Conservation (phyloP, 1,284 basidiomycete species). For the Leccinum pachyderme region DNA sequence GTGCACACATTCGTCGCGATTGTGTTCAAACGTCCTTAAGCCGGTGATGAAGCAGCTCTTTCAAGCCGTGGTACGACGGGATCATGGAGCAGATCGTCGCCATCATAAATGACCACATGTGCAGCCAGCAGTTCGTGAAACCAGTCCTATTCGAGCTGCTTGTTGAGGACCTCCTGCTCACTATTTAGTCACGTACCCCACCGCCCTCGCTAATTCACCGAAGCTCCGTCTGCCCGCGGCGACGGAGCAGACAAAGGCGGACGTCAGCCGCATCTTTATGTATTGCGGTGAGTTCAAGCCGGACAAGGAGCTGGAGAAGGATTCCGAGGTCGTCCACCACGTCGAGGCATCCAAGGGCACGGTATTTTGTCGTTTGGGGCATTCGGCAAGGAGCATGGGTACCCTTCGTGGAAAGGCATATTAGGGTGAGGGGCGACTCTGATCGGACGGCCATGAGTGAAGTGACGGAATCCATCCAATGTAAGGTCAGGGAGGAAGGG, state of each 20-base stretch:
- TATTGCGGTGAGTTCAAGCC: constrained; percentile 85
- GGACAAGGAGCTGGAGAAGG: constrained; percentile 75
- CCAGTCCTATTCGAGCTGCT: constrained; percentile 89
- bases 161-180: constrained; percentile 90
- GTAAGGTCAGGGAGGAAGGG: constrained; percentile 88
- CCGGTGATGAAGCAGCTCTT: constrained; percentile 88
- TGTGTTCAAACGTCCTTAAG: constrained; percentile 93
- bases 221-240: constrained; percentile 88
- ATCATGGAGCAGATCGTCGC: constrained; percentile 84
- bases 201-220: constrained; percentile 79
- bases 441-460: constrained; percentile 86
- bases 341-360: constrained; percentile 90
- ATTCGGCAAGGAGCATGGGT: constrained; percentile 96
- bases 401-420: constrained; percentile 85
- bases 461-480: constrained; percentile 91
- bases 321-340: constrained; percentile 88
- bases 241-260: constrained; percentile 77
- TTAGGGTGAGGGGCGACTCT: constrained; percentile 89
- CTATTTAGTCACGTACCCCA: constrained; percentile 91
- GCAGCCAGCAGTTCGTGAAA: constrained; percentile 89
- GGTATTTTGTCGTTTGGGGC: constrained; percentile 94
- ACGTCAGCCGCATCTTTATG: constrained; percentile 74
- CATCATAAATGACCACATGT: constrained; percentile 95
- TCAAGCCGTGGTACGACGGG: constrained; percentile 88
- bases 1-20: constrained; percentile 92